These are phyloP conservation scores for Peltaster fructicola DNA, from an alignment of 2,329 filamentous ascomycete species.

Conservation along the genomic window DNA sequence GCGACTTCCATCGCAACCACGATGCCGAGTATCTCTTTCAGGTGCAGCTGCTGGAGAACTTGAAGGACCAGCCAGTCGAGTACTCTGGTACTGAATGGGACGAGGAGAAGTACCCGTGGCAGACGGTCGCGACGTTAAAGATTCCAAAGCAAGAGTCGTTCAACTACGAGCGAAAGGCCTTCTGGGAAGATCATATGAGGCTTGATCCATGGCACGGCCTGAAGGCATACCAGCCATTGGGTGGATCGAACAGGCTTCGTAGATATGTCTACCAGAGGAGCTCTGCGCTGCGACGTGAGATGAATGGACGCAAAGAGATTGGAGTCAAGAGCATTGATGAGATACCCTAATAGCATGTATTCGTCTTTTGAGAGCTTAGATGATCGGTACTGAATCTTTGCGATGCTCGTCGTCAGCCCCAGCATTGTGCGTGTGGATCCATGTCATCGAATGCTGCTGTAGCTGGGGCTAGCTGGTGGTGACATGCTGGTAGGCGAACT, in stretches of 20 bases:
- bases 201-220: conserved; percentile 15
- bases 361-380: too few relatives aligned
- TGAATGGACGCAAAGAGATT: conserved; percentile 10
- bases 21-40: conserved; percentile 17
- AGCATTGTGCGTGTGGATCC: too few relatives aligned
- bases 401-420: too few relatives aligned
- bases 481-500: too few relatives aligned
- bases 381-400: too few relatives aligned
- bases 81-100: conserved; percentile 17
- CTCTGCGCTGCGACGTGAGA: conserved; percentile 9
- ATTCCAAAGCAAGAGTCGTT: conserved; percentile 15
- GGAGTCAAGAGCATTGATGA: conserved; percentile 9
- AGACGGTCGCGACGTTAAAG: conserved; percentile 14
- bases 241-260: conserved; percentile 14
- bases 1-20: conserved; percentile 9
- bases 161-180: conserved; percentile 9
- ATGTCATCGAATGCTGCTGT: too few relatives aligned
- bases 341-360: conserved; percentile 12
- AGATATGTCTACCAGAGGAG: conserved; percentile 16
- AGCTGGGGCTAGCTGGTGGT: too few relatives aligned
- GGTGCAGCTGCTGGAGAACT: conserved; percentile 16
- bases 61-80: conserved; percentile 15
- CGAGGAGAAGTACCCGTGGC: conserved; percentile 16
- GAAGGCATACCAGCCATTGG: conserved; percentile 13
- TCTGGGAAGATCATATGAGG: conserved; percentile 17